Base-by-base conservation (phyloP, 257 asterid species). In the Przewalskia tangutica region DNA sequence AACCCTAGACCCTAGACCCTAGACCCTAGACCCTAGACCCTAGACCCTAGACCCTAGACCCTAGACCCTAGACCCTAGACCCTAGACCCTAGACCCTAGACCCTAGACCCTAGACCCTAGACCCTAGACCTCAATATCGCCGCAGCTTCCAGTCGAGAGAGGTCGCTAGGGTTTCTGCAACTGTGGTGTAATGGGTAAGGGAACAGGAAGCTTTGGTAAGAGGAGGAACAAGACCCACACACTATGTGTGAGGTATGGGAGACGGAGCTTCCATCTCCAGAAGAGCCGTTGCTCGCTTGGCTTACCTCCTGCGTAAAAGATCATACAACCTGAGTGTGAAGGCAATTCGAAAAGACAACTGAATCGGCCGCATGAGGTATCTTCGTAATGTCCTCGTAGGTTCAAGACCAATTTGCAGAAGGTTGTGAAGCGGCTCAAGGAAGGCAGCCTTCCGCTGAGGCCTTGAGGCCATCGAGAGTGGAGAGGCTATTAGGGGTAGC, bases 311-410 rank as follows among this genome's bases (percentile, higher is more conserved):
- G 92, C 92, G 94, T 86, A 86, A 86, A 88, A 86, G 94, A 85
- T 86, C 88, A 38, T 90, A 88, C 65, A 88, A 92, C 88, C 91
- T 93, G 97, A 92, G 97, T 84, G 93, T 87, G 84, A 93, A 93
- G 90, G 97, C 95, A n/a, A 93, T 91, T 27, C 90, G 97, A 97
- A 82, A 91, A 93, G 94, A 93, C 98, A 2, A 92, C 98, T 40
- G 97, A 64, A 91, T 94, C n/a, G 98, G 98, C 14, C 91, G 94
- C 7, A 93, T 93, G 98, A 91, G 95, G 93, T 91, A 93, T 53
- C 91, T 92, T 34, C 93, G 96, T 63, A 56, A 93, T 3, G 98
- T 92, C 1, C 94, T 50, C 89, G 93, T 62, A 87, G 97, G 82
- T 92, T 93, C 88, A 92, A 92, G 92, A 91, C 97, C 77, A 89